Base-by-base conservation (phyloP, 1,284 basidiomycete genomes). In the Ganoderma multipileum region DNA sequence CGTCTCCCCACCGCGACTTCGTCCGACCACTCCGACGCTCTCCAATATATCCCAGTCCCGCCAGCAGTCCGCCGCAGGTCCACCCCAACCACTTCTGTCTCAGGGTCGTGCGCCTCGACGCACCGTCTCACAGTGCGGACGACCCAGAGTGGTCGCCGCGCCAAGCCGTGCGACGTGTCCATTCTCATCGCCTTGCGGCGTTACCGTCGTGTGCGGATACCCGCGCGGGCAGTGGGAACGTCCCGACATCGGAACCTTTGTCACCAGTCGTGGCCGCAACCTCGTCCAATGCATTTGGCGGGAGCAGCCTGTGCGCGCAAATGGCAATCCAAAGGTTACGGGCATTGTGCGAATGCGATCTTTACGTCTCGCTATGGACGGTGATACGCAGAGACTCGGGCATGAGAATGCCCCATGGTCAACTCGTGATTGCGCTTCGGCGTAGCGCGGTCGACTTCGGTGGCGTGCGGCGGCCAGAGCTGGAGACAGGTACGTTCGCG, bases 111-210 rank as follows among this genome's bases (percentile, higher is more conserved):
- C 58, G 58, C 39, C 58, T 55, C 44, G 47, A 36, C 26, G 50
- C 54, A 7, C 65, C 59, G 42, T 50, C 58, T 61, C 65, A 59
- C 47, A 54, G 54, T 55, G 5, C 14, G 28, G 54, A 33, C 54
- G 14, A 33, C 54, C 65, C 50, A 55, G 59, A n/a, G 12, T 47
- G 50, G 65, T 12, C 50, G 57, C 64, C 50, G 57, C 64, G 58
- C 58, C 57, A 52, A 61, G 28, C 41, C 30, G 50, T 7, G 14
- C 63, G 23, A 64, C 58, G 50, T 47, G 30, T 60, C 52, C 44
- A n/a, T 41, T 63, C 44, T 61, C 58, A 60, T 39, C 64, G 39
- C 65, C 28, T 50, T 61, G 58, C 58, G 64, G 64, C 64, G 64
- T 65, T 52, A 50, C 64, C 20, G 7, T 60, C 58, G 44, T 39